These are phyloP conservation scores for Plasmodium falciparum DNA, from an alignment of 169 alveolate species.

Conservation along the genomic window DNA sequence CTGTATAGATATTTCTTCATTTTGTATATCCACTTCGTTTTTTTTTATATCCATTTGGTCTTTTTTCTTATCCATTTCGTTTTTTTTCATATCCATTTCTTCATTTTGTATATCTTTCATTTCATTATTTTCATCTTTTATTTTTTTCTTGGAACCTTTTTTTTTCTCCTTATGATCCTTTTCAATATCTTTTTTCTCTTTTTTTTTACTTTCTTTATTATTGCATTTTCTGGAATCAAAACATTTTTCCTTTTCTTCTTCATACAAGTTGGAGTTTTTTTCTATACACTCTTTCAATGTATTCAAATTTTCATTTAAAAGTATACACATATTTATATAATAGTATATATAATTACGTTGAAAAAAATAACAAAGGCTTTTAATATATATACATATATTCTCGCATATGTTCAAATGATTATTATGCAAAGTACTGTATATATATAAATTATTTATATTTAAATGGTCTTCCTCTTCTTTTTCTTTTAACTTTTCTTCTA, in stretches of 20 bases:
- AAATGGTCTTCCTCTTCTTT: conserved; percentile 5
- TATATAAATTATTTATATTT: conserved; percentile 21
- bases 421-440: conserved; percentile 36
- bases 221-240: background rate
- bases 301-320: conserved; percentile 42
- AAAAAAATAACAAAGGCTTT: conserved; percentile 49
- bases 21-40: background rate
- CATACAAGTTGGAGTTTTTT: conserved; percentile 6
- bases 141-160: conserved; percentile 2
- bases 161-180: background rate
- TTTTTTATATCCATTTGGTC: background rate
- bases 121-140: conserved; percentile 3
- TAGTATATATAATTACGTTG: conserved; percentile 49
- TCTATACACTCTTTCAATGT: conserved; percentile 13
- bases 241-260: conserved; percentile 10
- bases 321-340: conserved; percentile 58
- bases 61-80: background rate
- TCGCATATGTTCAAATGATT: conserved; percentile 12
- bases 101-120: background rate
- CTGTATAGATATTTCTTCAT: background rate
- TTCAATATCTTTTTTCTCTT: background rate
- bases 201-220: conserved; percentile 13
- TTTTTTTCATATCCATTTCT: background rate
- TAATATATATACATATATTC: conserved; percentile 58
- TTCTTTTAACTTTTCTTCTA: background rate